Evolutionary conservation across 805 yeast genomes (phyloP).

Genomic region (Candida maesae): DNA sequence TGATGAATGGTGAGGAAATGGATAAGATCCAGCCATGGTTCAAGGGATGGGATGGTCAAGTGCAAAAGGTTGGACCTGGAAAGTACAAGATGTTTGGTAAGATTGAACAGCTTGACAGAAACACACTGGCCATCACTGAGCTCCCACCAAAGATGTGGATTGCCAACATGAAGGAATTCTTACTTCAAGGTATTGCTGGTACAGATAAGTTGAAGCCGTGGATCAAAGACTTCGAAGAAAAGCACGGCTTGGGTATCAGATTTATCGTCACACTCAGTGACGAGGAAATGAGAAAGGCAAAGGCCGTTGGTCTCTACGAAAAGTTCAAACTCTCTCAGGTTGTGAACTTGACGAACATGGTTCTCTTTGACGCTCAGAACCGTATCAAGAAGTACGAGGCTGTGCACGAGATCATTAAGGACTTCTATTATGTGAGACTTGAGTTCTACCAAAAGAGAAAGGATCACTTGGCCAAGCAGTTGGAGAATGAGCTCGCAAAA

Average conservation of each 20-base stretch:
- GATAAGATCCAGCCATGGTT: conserved; percentile 88
- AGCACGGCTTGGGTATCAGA: conserved; percentile 77
- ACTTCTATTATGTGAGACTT: conserved; percentile 80
- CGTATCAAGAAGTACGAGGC: conserved; percentile 77
- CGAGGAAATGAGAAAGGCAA: conserved; percentile 82
- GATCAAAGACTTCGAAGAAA: conserved; percentile 94
- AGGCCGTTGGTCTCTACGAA: conserved; percentile 73
- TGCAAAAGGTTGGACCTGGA: conserved; percentile 61
- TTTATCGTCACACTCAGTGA: conserved; percentile 71
- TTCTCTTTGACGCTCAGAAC: conserved; percentile 89
- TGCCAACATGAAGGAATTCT: conserved; percentile 78
- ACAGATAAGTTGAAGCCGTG: conserved; percentile 72
- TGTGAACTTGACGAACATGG: conserved; percentile 81
- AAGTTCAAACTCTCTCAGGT: conserved; percentile 73
- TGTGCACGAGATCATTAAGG: conserved; percentile 74
- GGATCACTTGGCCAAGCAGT: conserved; percentile 64
- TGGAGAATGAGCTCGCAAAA: conserved; percentile 72
- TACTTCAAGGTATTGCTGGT: conserved; percentile 71
- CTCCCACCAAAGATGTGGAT: conserved; percentile 94
- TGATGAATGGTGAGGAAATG: conserved; percentile 71
- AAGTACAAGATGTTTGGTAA: conserved; percentile 75
- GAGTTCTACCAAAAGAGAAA: conserved; percentile 91
- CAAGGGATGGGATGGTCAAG: conserved; percentile 88
- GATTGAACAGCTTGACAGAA: conserved; percentile 76
- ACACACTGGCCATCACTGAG: conserved; percentile 84